Percentiles rank a stretch among this genome's conserved stretches.
These are phyloP conservation scores for Neurospora tetraspora DNA, from an alignment of 495 filamentous ascomycete genomes.

Conservation along the genomic window DNA sequence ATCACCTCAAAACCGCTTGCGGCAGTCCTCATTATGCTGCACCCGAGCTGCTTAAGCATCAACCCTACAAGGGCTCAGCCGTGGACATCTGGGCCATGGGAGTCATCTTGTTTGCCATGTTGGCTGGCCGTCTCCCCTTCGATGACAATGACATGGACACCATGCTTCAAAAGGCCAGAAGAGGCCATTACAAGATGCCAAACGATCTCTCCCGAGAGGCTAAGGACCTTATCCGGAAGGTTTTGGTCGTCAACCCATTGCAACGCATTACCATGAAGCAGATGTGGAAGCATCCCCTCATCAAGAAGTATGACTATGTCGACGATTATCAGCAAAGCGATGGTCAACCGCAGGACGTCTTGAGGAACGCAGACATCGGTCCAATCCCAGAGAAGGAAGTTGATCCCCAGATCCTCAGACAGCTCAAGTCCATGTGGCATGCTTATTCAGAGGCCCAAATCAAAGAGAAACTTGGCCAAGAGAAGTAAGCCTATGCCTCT, in stretches of 20 bases:
- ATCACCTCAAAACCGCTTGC: constrained; percentile 76
- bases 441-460: constrained; percentile 61
- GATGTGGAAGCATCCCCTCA: constrained; percentile 76
- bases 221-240: constrained; percentile 64
- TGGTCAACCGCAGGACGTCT: constrained; percentile 8
- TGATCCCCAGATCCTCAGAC: constrained; percentile 68
- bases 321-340: constrained; percentile 37
- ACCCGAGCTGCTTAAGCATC: constrained; percentile 70
- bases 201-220: constrained; percentile 56
- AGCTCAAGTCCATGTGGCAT: constrained; percentile 84
- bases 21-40: constrained; percentile 95
- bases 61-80: constrained; percentile 67
- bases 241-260: constrained; percentile 64
- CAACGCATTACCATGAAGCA: constrained; percentile 63
- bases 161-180: constrained; percentile 57
- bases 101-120: constrained; percentile 75
- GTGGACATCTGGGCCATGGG: constrained; percentile 95
- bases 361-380: constrained; percentile 18
- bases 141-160: constrained; percentile 49
- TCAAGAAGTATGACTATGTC: constrained; percentile 69
- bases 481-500: constrained; percentile 45
- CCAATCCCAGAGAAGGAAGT: constrained; percentile 44
- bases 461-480: constrained; percentile 50
- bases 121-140: constrained; percentile 75
- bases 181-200: constrained; percentile 65